phyloP scores from a whole-genome alignment of 2,329 filamentous ascomycete genomes.

The Fusarium devonianum region DNA sequence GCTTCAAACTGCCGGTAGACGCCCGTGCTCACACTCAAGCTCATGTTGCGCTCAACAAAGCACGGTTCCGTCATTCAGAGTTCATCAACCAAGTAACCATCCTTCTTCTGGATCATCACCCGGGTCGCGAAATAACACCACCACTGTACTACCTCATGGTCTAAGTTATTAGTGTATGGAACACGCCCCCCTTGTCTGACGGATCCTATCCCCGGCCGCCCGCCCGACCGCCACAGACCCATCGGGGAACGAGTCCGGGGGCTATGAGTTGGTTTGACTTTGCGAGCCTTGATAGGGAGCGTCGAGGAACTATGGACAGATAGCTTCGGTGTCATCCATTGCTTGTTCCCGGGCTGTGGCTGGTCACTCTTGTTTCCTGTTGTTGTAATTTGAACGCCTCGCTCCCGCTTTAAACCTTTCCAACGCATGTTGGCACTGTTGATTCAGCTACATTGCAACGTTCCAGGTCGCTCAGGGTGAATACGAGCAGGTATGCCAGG shows the following conservation, averaged over 20 bases:
- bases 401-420: constrained; percentile 16
- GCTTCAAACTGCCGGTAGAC: constrained; percentile 13
- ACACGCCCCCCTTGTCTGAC: constrained; percentile 27
- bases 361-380: no score
- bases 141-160: constrained; percentile 10
- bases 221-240: constrained; percentile 31
- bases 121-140: constrained; percentile 26
- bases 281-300: constrained; percentile 10
- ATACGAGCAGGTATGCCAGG: no score
- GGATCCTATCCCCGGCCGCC: constrained; percentile 31
- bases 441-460: constrained; percentile 2
- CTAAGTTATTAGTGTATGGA: not conserved
- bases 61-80: constrained; percentile 5
- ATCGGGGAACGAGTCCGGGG: constrained; percentile 34
- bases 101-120: constrained; percentile 11
- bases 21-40: constrained; percentile 10
- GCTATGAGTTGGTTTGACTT: constrained; percentile 13
- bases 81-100: constrained; percentile 9
- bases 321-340: constrained; percentile 2
- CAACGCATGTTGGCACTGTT: constrained; percentile 4
- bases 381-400: no score
- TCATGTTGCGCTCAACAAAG: not conserved
- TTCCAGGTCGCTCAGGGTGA: constrained; percentile 11
- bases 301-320: constrained; percentile 7
- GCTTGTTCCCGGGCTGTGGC: constrained; percentile 1